Evolutionary conservation across 1,284 basidiomycete genomes (phyloP).

Genomic region (Cryptococcus hybrid): DNA sequence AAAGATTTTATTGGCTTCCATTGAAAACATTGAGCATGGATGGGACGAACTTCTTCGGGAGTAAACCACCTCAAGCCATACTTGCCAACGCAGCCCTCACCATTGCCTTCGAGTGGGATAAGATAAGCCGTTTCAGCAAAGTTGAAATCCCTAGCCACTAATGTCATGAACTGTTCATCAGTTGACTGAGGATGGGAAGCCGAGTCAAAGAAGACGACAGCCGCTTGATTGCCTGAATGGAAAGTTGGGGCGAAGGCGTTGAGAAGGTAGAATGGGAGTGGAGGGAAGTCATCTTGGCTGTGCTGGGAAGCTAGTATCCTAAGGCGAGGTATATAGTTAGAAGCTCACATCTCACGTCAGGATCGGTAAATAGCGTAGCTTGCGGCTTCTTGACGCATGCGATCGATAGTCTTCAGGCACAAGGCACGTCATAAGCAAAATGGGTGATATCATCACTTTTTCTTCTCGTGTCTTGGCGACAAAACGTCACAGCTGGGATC

Average conservation of each 20-base stretch:
- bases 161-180: slow-evolving; percentile 27
- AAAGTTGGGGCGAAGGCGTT: slow-evolving; percentile 37
- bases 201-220: slow-evolving; percentile 31
- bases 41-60: slow-evolving; percentile 26
- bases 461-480: no score
- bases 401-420: no score
- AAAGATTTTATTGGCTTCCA: not conserved
- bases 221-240: slow-evolving; percentile 41
- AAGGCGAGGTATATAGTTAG: no score
- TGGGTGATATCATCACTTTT: no score
- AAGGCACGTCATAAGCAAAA: no score
- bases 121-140: slow-evolving; percentile 41
- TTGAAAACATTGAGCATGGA: not conserved
- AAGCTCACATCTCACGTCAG: no score
- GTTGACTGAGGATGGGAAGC: slow-evolving; percentile 18
- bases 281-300: not conserved
- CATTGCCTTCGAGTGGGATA: slow-evolving; percentile 12
- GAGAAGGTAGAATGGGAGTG: slow-evolving; percentile 22
- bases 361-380: no score
- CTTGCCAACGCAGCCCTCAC: slow-evolving; percentile 6
- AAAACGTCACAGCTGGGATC: no score
- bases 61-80: slow-evolving; percentile 43
- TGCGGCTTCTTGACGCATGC: no score
- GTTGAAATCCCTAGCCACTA: slow-evolving; percentile 34
- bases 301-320: no score